phyloP scores from a whole-genome alignment of 225 moss, liverwort and hornwort genomes.

The Thuidium tamariscinum region DNA sequence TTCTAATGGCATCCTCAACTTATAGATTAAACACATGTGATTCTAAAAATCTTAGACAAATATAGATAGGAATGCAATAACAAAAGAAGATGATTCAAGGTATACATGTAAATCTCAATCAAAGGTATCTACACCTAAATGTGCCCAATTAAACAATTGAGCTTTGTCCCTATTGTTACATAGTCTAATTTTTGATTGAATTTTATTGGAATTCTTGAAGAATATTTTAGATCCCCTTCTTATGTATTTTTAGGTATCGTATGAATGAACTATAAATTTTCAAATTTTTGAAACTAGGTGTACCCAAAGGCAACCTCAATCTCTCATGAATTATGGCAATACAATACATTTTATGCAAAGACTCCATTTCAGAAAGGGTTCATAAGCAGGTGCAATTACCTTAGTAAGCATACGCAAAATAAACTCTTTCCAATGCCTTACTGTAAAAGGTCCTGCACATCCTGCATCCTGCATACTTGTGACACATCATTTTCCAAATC shows the following conservation, averaged over 20 bases:
- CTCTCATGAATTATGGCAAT: background rate
- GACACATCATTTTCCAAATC: background rate
- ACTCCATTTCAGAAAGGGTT: too few species aligned
- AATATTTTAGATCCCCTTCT: background rate
- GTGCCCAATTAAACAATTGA: accelerated
- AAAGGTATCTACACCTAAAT: too few species aligned
- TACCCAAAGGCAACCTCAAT: too few species aligned
- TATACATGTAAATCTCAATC: background rate
- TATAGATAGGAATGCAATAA: accelerated
- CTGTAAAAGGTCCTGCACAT: background rate
- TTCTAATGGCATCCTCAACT: background rate
- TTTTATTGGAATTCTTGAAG: background rate
- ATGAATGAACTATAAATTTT: background rate
- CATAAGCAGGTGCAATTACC: background rate
- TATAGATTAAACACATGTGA: background rate
- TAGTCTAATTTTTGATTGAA: background rate
- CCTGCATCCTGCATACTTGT: background rate
- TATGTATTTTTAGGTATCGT: background rate
- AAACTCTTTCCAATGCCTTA: background rate
- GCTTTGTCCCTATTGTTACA: background rate
- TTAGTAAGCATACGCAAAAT: background rate
- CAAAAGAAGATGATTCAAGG: background rate
- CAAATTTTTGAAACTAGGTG: background rate
- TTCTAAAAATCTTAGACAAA: background rate
- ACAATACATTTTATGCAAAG: background rate